These are phyloP conservation scores for Ustilaginoidea virens DNA, from an alignment of 2,329 filamentous ascomycete genomes.

Conservation along the genomic window DNA sequence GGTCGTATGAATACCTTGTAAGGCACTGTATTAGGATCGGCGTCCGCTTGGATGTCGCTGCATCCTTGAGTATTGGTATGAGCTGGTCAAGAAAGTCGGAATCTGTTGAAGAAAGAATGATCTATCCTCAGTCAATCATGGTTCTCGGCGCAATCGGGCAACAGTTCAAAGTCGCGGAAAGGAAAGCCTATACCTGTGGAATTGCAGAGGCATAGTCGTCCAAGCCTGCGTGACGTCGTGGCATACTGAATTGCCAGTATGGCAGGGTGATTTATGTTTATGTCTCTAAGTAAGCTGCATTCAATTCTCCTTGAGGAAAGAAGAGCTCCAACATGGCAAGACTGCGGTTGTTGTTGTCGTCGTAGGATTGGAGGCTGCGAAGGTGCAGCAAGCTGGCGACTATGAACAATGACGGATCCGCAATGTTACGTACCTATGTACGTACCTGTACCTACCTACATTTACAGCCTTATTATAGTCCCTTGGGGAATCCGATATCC, in stretches of 20 bases:
- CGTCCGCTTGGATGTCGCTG: conserved; percentile 58
- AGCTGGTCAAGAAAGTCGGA: conserved; percentile 90
- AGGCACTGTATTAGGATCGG: conserved; percentile 58
- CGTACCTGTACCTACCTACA: too few relatives aligned
- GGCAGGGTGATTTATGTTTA: not conserved
- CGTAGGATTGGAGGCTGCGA: too few relatives aligned
- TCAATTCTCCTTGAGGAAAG: too few relatives aligned
- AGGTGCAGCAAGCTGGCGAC: too few relatives aligned
- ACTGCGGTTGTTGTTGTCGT: too few relatives aligned
- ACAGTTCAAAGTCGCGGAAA: not conserved
- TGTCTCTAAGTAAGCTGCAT: too few relatives aligned
- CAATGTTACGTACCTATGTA: too few relatives aligned
- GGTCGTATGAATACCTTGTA: conserved; percentile 62
- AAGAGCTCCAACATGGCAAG: too few relatives aligned
- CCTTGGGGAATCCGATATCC: too few relatives aligned
- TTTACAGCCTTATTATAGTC: too few relatives aligned
- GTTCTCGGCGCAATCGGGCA: not conserved
- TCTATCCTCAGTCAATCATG: conserved; percentile 33
- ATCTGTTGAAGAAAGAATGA: conserved; percentile 83
- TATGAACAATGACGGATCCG: too few relatives aligned
- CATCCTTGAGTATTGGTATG: conserved; percentile 88
- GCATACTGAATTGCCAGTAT: conserved; percentile 18
- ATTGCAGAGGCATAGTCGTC: conserved; percentile 32
- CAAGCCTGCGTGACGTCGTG: conserved; percentile 27
- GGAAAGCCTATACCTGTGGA: conserved; percentile 21